Percentiles rank a stretch among this genome's conserved stretches.
phyloP scores from a whole-genome alignment of 129 eudicot species.

The Helichrysum umbraculigerum region DNA sequence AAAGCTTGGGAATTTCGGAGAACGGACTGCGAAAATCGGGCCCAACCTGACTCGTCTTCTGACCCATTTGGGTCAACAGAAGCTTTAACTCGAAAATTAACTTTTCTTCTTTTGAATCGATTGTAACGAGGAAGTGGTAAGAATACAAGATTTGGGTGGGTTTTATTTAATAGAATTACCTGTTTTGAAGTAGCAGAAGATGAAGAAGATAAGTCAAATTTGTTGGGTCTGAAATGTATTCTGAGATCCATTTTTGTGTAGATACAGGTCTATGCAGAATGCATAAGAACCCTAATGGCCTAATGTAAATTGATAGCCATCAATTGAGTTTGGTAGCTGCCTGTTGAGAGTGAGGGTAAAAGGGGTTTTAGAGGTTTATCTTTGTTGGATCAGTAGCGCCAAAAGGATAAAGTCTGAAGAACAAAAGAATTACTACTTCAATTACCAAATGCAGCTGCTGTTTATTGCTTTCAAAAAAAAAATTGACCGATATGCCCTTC shows the following conservation, averaged over 20 bases:
- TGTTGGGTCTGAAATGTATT: constrained; percentile 15
- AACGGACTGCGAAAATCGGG: constrained; percentile 45
- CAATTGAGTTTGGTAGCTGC: constrained; percentile 1
- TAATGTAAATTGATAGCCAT: constrained; percentile 21
- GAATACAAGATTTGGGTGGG: constrained; percentile 26
- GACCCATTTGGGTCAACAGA: constrained; percentile 42
- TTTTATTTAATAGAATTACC: constrained; percentile 20
- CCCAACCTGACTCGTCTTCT: constrained; percentile 48
- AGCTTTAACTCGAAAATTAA: constrained; percentile 44
- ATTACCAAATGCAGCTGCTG: not conserved
- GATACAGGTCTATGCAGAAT: not conserved
- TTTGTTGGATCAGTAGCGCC: constrained; percentile 16
- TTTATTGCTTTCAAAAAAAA: too few relatives aligned
- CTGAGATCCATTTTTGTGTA: constrained; percentile 33
- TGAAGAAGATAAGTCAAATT: constrained; percentile 11
- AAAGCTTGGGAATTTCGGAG: constrained; percentile 51
- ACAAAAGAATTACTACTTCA: not conserved
- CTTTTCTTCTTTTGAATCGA: constrained; percentile 32
- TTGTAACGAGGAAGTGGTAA: constrained; percentile 19
- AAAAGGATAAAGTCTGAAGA: constrained; percentile 22
- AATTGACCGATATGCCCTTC: too few relatives aligned
- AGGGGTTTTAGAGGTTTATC: constrained; percentile 41
- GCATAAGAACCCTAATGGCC: constrained; percentile 17
- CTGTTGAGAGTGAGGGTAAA: not conserved
- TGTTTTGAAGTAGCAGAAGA: constrained; percentile 25